Evolutionary conservation across 1,284 basidiomycete species (phyloP).

Genomic region (Psilocybe mexicana): DNA sequence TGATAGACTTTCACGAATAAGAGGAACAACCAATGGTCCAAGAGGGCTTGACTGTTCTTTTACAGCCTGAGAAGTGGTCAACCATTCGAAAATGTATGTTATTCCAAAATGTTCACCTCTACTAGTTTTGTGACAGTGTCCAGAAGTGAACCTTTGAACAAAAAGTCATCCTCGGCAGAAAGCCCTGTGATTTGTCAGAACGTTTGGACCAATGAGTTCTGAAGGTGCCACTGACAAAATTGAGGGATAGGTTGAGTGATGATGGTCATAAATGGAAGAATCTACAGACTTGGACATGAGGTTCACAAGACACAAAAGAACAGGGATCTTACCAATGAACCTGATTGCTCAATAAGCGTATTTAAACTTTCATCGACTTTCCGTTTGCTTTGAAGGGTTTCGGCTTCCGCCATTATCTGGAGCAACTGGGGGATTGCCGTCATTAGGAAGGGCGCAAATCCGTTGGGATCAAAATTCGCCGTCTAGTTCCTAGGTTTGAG

Average conservation of each 20-base stretch:
- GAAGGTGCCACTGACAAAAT: constrained; percentile 59
- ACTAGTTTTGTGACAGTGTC: constrained; percentile 75
- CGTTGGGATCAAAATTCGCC: constrained; percentile 53
- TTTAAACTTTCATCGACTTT: constrained; percentile 72
- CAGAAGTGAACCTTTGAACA: constrained; percentile 78
- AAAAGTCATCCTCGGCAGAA: constrained; percentile 69
- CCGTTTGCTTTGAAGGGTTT: constrained; percentile 79
- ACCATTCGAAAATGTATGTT: not conserved
- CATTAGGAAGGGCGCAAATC: constrained; percentile 63
- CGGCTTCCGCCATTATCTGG: constrained; percentile 70
- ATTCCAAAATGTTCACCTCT: constrained; percentile 41
- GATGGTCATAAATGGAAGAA: constrained; percentile 66
- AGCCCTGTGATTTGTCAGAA: constrained; percentile 48
- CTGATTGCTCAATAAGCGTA: constrained; percentile 71
- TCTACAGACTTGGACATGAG: constrained; percentile 41
- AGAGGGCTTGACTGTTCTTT: constrained; percentile 62
- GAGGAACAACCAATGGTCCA: constrained; percentile 62
- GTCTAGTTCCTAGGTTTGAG: constrained; percentile 42
- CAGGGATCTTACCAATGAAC: constrained; percentile 48
- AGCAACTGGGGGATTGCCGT: constrained; percentile 62
- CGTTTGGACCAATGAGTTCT: constrained; percentile 4
- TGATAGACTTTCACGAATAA: constrained; percentile 75
- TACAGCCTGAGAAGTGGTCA: constrained; percentile 47
- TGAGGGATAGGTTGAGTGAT: constrained; percentile 72
- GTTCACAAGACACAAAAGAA: not conserved